phyloP scores from a whole-genome alignment of 116 monocot genomes.

The Trichopus zeylanicus region DNA sequence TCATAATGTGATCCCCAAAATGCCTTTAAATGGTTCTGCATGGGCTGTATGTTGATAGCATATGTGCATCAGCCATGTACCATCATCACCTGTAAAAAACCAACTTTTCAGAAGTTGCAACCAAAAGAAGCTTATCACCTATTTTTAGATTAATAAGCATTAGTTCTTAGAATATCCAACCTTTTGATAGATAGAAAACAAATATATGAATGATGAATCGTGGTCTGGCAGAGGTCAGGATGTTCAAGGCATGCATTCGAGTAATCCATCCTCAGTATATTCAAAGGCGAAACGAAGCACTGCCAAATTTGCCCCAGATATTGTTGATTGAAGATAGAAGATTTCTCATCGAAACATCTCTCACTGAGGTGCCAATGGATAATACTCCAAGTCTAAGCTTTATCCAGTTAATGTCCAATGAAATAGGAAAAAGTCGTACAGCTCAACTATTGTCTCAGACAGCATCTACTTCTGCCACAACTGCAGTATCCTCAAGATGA shows the following conservation, averaged over 20 bases:
- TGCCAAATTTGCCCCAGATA: not conserved
- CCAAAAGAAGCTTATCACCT: too few species aligned
- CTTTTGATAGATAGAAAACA: too few species aligned
- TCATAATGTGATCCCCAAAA: too few species aligned
- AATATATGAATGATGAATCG: too few species aligned
- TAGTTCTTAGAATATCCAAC: too few species aligned
- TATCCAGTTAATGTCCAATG: not conserved
- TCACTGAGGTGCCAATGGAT: not conserved
- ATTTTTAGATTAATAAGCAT: too few species aligned
- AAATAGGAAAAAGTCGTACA: not conserved
- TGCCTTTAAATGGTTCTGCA: too few species aligned
- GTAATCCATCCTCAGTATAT: not conserved
- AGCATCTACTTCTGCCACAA: not conserved
- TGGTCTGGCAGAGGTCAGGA: too few species aligned
- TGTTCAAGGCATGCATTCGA: not conserved
- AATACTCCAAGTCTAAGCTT: not conserved
- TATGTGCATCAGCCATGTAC: too few species aligned
- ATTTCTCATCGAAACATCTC: not conserved
- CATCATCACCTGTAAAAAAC: too few species aligned
- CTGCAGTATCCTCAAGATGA: not conserved
- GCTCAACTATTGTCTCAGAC: not conserved
- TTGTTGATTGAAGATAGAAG: not conserved
- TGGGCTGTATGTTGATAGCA: too few species aligned
- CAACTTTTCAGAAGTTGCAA: too few species aligned
- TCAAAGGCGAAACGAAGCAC: not conserved